Conservation (phyloP, 306 rosid genomes). For the Cucumis hystrix region DNA sequence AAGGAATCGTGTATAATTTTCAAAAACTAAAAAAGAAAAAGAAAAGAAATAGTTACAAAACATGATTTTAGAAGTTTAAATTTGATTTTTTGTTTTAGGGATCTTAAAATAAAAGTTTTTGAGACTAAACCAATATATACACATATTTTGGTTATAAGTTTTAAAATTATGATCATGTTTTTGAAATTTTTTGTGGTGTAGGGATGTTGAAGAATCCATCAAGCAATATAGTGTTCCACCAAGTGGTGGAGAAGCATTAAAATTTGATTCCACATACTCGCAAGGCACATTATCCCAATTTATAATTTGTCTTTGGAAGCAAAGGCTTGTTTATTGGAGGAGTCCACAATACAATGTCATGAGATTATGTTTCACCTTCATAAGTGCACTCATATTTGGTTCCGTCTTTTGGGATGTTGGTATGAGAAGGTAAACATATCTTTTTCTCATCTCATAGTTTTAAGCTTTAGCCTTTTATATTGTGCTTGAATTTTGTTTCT, state of each 20-base stretch:
- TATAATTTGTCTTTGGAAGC: slow-evolving; percentile 55
- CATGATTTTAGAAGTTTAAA: too few species aligned
- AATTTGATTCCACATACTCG: slow-evolving; percentile 44
- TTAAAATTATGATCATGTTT: too few species aligned
- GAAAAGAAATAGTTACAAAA: too few species aligned
- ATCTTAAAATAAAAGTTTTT: too few species aligned
- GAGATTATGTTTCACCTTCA: slow-evolving; percentile 55
- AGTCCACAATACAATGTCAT: slow-evolving; percentile 66
- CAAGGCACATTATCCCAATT: slow-evolving; percentile 35
- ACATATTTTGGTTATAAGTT: too few species aligned
- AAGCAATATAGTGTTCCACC: slow-evolving; percentile 40
- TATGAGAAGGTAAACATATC: slow-evolving; percentile 37
- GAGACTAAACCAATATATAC: too few species aligned
- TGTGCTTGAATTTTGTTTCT: too few species aligned
- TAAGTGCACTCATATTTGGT: slow-evolving; percentile 65
- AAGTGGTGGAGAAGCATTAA: slow-evolving; percentile 39
- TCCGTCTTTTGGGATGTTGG: slow-evolving; percentile 61
- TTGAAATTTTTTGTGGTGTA: not conserved
- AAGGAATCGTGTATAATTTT: too few species aligned
- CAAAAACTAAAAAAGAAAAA: too few species aligned
- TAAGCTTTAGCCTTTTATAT: not conserved
- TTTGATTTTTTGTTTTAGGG: too few species aligned
- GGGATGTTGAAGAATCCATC: slow-evolving; percentile 65
- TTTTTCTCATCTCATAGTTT: not conserved
- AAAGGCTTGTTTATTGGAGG: slow-evolving; percentile 88